Percentiles rank a stretch among this genome's conserved stretches.
Conservation (phyloP, 306 rosid species). For the Pachyrhizus erosus region DNA sequence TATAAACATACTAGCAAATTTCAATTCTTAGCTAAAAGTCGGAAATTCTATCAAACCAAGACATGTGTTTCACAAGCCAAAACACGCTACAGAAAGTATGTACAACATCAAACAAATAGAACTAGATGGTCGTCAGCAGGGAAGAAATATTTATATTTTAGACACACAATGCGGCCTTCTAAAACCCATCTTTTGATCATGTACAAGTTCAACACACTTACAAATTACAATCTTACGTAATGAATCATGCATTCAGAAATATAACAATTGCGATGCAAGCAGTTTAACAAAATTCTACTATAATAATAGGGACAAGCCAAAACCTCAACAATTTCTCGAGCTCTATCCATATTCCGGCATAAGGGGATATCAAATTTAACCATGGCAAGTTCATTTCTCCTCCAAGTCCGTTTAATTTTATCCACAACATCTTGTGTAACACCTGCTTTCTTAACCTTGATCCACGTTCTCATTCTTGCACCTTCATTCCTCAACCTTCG, state of each 20-base stretch:
- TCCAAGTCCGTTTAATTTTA: constrained; percentile 65
- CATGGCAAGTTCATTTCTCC: constrained; percentile 79
- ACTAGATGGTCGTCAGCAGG: background rate
- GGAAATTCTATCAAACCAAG: constrained; percentile 10
- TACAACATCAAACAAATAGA: constrained; percentile 1
- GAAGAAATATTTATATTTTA: background rate
- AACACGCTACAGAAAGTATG: background rate
- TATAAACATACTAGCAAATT: constrained; percentile 15
- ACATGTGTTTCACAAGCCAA: background rate
- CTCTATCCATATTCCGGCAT: constrained; percentile 87
- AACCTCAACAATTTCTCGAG: constrained; percentile 87
- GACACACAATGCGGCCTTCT: constrained; percentile 2
- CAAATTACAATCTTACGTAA: background rate
- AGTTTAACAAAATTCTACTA: constrained; percentile 8
- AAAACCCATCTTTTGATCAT: background rate
- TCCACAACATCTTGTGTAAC: constrained; percentile 74
- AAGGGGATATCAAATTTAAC: constrained; percentile 77
- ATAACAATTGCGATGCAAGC: background rate
- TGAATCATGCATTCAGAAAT: background rate
- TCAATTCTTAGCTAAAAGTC: background rate
- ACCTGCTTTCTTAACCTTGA: constrained; percentile 91
- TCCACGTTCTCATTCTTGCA: constrained; percentile 66
- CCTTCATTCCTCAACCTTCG: constrained; percentile 76
- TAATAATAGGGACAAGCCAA: constrained; percentile 25
- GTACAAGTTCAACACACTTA: background rate